These are phyloP conservation scores for Atkinsonella hypoxylon DNA, from an alignment of 2,329 filamentous ascomycete species.

Conservation along the genomic window DNA sequence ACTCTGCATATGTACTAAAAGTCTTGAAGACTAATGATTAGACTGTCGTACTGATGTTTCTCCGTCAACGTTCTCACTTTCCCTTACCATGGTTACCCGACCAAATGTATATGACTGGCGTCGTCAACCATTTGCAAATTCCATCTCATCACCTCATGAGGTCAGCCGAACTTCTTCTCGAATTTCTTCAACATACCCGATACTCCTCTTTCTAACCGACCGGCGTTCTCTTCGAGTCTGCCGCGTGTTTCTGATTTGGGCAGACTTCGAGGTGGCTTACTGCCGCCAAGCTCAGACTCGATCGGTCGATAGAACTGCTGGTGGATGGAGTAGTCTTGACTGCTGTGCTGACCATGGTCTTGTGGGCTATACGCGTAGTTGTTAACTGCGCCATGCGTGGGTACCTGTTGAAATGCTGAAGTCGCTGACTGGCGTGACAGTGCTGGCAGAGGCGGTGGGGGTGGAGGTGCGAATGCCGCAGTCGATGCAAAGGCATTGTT, in stretches of 20 bases:
- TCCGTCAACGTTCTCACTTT: no score
- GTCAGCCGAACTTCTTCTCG: slow-evolving; percentile 58
- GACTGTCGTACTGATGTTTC: no score
- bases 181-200: slow-evolving; percentile 64
- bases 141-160: no score
- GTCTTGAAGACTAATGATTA: no score
- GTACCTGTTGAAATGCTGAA: slow-evolving; percentile 19
- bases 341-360: slow-evolving; percentile 12
- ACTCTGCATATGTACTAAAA: no score
- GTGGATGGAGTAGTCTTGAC: slow-evolving; percentile 47
- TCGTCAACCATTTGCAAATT: no score
- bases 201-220: slow-evolving; percentile 56
- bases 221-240: slow-evolving; percentile 53
- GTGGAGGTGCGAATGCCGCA: slow-evolving; percentile 29
- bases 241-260: slow-evolving; percentile 33
- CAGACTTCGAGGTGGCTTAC: slow-evolving; percentile 24
- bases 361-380: slow-evolving; percentile 35
- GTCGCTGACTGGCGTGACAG: neutral
- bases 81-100: no score
- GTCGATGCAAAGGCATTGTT: slow-evolving; percentile 24
- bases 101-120: no score
- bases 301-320: slow-evolving; percentile 59
- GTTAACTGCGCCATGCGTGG: slow-evolving; percentile 39
- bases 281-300: slow-evolving; percentile 38
- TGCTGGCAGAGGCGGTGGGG: slow-evolving; percentile 21